Base-by-base conservation (phyloP, 768 basidiomycete species). In the Suillus bovinus region DNA sequence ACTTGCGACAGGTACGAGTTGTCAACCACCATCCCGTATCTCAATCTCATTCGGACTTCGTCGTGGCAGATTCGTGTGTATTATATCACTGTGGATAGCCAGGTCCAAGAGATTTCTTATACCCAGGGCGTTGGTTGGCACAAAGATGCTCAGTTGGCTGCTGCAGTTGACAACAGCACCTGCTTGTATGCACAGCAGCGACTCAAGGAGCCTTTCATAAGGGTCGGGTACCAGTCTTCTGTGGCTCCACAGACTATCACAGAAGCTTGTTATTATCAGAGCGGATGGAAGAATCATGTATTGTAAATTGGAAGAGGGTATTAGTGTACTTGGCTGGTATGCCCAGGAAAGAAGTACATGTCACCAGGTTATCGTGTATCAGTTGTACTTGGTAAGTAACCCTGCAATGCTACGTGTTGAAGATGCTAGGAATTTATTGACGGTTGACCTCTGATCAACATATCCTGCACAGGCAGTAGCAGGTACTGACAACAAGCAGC, bases 151-250 rank as follows among this genome's bases (percentile, higher is more conserved):
- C 13, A 14, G 4, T 54, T 54, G n/a, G 53, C n/a, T 13, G 9
- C 13, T 5, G 53, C 53, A 34, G 33, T 36, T 54, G 53, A 54
- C 11, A 54, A 54, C 53, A 54, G 53, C 33, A 16, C 7, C 13
- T 34, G 33, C 33, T 54, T 54, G 33, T 34, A 54, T 54, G 53
- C n/a, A 1, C 33, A 54, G 33, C 33, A 22, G n/a, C n/a, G 4
- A 33, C 5, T 3, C 31, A 33, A 33, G n/a, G n/a, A 34, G 13
- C n/a, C n/a, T 33, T 34, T 13, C n/a, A 4, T 22, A 13, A 36
- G 33, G n/a, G 33, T 54, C 14, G 33, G 53, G 53, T 54, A 22
- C n/a, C 53, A 36, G n/a, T 54, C 33, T 34, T 54, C 53, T 14
- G 14, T 1, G 13, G 53, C 33, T 54, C 33, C n/a, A 13, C 33